Conservation (phyloP, 768 basidiomycete genomes). For the Xerocomellus intermedius region DNA sequence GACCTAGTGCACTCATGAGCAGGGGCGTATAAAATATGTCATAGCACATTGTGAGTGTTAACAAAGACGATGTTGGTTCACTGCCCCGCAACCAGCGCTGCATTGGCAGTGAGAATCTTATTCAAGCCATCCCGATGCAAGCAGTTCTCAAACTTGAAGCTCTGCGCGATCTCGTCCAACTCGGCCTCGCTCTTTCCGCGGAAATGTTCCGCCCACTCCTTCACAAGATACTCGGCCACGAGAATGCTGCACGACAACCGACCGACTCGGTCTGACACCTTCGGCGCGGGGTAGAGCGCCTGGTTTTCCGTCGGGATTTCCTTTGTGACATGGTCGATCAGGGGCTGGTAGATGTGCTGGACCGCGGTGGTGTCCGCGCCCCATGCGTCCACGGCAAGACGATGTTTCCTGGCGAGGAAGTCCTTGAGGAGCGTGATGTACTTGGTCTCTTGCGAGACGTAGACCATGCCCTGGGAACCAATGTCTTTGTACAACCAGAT, state of each 20-base stretch:
- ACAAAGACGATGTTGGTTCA: background rate
- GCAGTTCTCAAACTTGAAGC: constrained; percentile 72
- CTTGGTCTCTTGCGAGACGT: constrained; percentile 62
- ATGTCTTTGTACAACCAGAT: constrained; percentile 90
- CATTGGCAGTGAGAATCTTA: constrained; percentile 46
- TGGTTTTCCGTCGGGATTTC: constrained; percentile 53
- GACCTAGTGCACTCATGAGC: background rate
- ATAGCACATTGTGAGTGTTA: background rate
- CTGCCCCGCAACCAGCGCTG: constrained; percentile 15
- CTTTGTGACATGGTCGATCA: constrained; percentile 58
- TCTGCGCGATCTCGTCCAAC: constrained; percentile 71
- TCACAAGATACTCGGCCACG: constrained; percentile 66
- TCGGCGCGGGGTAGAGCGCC: constrained; percentile 59
- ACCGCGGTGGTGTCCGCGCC: constrained; percentile 64
- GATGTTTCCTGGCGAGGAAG: constrained; percentile 77
- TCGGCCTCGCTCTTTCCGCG: constrained; percentile 54
- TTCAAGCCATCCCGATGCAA: constrained; percentile 67
- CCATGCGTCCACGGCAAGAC: constrained; percentile 76
- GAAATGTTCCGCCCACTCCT: constrained; percentile 74
- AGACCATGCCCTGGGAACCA: constrained; percentile 85
- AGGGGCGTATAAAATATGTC: background rate
- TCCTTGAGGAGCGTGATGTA: constrained; percentile 68
- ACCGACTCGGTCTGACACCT: constrained; percentile 49
- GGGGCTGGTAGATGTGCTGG: constrained; percentile 58
- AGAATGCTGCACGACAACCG: constrained; percentile 66